Evolutionary conservation across 2,329 filamentous ascomycete species (phyloP).

Genomic region (Phialophora macrospora): DNA sequence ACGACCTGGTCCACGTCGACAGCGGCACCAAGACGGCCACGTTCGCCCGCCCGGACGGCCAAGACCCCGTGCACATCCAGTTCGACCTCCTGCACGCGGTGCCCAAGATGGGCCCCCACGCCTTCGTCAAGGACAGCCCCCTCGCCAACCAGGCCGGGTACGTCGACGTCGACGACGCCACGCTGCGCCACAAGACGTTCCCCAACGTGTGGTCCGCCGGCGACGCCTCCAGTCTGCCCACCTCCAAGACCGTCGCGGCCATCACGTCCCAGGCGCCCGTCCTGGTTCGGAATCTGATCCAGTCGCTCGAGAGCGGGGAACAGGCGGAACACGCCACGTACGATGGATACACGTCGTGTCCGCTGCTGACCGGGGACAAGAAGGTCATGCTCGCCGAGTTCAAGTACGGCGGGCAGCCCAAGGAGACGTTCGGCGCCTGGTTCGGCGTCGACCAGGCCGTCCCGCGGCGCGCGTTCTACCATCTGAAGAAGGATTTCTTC

Average conservation of each 20-base stretch:
- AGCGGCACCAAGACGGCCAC: conserved; percentile 66
- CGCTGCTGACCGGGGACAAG: conserved; percentile 61
- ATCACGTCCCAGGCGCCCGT: conserved; percentile 59
- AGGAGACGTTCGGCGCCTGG: conserved; percentile 64
- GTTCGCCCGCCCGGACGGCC: conserved; percentile 54
- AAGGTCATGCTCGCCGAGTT: conserved; percentile 70
- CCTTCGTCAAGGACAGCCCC: conserved; percentile 59
- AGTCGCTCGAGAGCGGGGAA: conserved; percentile 47
- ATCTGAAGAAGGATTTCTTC: conserved; percentile 70
- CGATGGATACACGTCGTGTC: conserved; percentile 63
- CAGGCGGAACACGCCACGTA: conserved; percentile 53
- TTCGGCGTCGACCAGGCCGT: conserved; percentile 63
- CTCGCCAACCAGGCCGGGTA: conserved; percentile 61
- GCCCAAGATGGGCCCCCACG: conserved; percentile 64
- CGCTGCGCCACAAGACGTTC: conserved; percentile 60
- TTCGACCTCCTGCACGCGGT: conserved; percentile 64
- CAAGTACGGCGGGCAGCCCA: conserved; percentile 66
- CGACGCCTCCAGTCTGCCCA: conserved; percentile 64
- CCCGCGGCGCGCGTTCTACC: conserved; percentile 63
- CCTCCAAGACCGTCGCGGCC: conserved; percentile 62
- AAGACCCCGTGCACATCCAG: conserved; percentile 50
- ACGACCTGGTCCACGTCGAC: conserved; percentile 79
- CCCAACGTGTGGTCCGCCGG: conserved; percentile 64
- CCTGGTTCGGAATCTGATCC: conserved; percentile 56
- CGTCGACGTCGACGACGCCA: conserved; percentile 62